Percentiles rank a stretch among this genome's conserved stretches.
Conservation (phyloP, 306 rosid genomes). For the Hippophae tibetana region DNA sequence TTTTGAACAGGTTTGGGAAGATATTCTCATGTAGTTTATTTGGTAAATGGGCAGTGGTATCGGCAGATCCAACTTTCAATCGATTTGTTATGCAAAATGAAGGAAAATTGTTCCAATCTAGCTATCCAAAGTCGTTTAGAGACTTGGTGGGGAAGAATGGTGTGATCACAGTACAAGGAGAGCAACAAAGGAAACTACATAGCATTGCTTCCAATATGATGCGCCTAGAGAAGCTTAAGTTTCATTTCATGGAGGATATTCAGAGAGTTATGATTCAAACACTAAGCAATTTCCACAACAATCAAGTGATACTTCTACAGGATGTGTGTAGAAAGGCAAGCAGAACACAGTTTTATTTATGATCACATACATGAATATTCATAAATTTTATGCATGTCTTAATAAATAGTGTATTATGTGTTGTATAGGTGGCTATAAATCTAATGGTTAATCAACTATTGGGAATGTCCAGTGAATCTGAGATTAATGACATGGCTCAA, state of each 20-base stretch:
- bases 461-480: slow-evolving; percentile 65
- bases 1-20: slow-evolving; percentile 57
- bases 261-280: slow-evolving; percentile 65
- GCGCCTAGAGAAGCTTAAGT: slow-evolving; percentile 66
- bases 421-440: slow-evolving; percentile 64
- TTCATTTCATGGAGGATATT: slow-evolving; percentile 53
- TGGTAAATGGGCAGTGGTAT: slow-evolving; percentile 81
- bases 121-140: slow-evolving; percentile 83
- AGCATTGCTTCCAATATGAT: slow-evolving; percentile 78
- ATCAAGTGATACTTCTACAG: slow-evolving; percentile 63
- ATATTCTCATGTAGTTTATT: slow-evolving; percentile 77
- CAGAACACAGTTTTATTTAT: neutral
- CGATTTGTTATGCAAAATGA: slow-evolving; percentile 85
- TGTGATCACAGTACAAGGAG: slow-evolving; percentile 87
- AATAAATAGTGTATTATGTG: neutral
- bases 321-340: slow-evolving; percentile 84
- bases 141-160: slow-evolving; percentile 94
- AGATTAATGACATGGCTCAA: slow-evolving; percentile 64
- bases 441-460: slow-evolving; percentile 80
- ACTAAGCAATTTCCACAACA: slow-evolving; percentile 36
- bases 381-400: neutral
- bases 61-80: slow-evolving; percentile 78
- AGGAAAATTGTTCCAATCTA: slow-evolving; percentile 64
- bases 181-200: slow-evolving; percentile 77
- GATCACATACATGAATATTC: neutral